Evolutionary conservation across 2,329 filamentous ascomycete species (phyloP), one percentile per base, ranked within the genome.

Genomic region (Myrmaecium sp.): DNA sequence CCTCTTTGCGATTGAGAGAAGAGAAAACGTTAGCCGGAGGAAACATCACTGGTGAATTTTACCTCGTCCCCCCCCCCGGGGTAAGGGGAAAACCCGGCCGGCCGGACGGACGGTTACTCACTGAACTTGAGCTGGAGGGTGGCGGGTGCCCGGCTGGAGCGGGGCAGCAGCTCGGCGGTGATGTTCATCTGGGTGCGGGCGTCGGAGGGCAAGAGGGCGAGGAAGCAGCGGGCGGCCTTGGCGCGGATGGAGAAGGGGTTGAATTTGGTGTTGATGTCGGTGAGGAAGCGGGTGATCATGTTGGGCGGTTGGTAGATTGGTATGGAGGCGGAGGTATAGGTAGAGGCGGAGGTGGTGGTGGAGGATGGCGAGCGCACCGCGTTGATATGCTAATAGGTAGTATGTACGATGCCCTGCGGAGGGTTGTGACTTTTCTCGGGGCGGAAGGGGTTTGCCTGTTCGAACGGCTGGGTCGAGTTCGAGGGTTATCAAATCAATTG

Each of bases 271-370:
- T 67, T 72, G 43, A 95, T 73, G 50, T 82, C 71, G 51, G 83
- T 86, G 52, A 91, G 69, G 60, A 81, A 89, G 49, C 74, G 73
- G 32, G 79, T 86, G 34, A 89, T 80, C 81, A 89, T 89, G 42
- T 45, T 49, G 49, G 42, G 32, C 53, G 40, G 17, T 21, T 17
- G 15, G 27, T 16, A 16, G 9, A n/a, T 15, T 11, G 25, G 23
- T 24, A 14, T 6, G 26, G 19, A 17, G 5, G 21, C 15, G 14
- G 26, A n/a, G n/a, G 14, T 17, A 23, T n/a, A n/a, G n/a, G n/a
- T n/a, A n/a, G n/a, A n/a, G n/a, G n/a, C n/a, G n/a, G n/a, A n/a
- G n/a, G n/a, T 17, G 33, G 30, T 4, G 14, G 17, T 21, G 14
- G 21, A 19, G 10, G 27, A 17, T n/a, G 17, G 21, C 23, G 23